These are phyloP conservation scores for Triangularia setosa DNA, from an alignment of 2,329 filamentous ascomycete species.

Conservation along the genomic window DNA sequence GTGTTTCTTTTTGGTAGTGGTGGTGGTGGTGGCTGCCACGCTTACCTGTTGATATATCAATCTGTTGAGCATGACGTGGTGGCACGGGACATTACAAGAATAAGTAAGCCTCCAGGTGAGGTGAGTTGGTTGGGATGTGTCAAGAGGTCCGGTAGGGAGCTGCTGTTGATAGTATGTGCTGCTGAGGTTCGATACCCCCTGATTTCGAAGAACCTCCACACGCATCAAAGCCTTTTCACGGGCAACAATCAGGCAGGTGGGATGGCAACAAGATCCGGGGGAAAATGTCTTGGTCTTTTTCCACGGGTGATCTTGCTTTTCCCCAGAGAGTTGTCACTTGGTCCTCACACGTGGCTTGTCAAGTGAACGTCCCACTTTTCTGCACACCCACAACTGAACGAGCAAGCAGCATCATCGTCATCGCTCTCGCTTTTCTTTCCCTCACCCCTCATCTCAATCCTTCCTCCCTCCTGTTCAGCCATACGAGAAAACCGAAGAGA, in stretches of 20 bases:
- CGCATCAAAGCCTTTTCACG: too few relatives aligned
- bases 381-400: neutral
- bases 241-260: too few relatives aligned
- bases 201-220: too few relatives aligned
- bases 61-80: too few relatives aligned
- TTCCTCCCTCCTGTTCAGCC: neutral
- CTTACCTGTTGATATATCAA: neutral
- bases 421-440: neutral
- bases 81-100: too few relatives aligned
- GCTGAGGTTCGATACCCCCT: neutral
- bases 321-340: neutral
- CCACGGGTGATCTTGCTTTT: neutral
- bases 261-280: neutral
- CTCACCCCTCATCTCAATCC: neutral
- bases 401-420: neutral
- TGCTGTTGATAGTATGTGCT: too few relatives aligned
- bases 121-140: too few relatives aligned
- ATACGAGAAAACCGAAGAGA: neutral
- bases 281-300: neutral
- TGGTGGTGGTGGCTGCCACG: neutral
- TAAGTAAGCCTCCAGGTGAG: too few relatives aligned
- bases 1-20: neutral
- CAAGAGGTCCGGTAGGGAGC: too few relatives aligned
- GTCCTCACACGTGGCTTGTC: neutral
- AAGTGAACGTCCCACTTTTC: neutral